Base-by-base conservation (phyloP, 2,329 filamentous ascomycete genomes). In the Corinectria fuckeliana region DNA sequence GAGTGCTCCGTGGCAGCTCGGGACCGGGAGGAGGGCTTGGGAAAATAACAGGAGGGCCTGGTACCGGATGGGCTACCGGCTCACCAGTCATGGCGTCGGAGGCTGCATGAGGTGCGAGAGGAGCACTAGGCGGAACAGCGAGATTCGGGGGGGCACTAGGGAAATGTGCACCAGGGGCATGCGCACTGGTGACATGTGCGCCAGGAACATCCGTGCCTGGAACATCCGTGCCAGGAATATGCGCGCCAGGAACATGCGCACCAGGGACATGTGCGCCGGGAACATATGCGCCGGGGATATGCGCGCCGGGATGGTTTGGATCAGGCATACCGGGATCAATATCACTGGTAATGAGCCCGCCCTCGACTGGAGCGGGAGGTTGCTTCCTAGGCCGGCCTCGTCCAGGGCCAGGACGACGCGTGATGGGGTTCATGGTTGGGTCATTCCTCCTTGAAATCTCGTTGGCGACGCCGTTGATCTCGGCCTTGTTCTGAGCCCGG, bases 361-460 rank as follows among this genome's bases (percentile, higher is more conserved):
- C 60, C 23, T 50, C 49, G 23, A 45, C 25, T 54, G 64, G 34
- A 39, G 53, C 65, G 36, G 68, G 64, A n/a, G 74, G 73, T 38
- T 75, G 72, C 69, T 86, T 87, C 52, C 80, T 77, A 0, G 83
- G 82, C 6, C 85, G 78, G 2, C 84, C 83, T 42, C 85, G 80
- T 11, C 85, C 84, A 3, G 85, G 85, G 0, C 85, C 85, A 4
- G 85, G 85, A 23, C 85, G 80, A 14, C 85, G 78, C n/a, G 83
- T 87, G 66, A 87, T 86, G 50, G 85, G 85, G 57, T 87, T 86
- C 62, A 76, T 52, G 0, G 80, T 81, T 8, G 85, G 85, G 66
- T 87, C 84, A 54, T 75, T 38, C 58, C 75, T 80, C 39, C 76
- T 73, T 20, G 77, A 64, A 39, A 61, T 75, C 18, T 81, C 77